Evolutionary conservation across 768 basidiomycete genomes (phyloP).

Genomic region (Termitomyces sp.): DNA sequence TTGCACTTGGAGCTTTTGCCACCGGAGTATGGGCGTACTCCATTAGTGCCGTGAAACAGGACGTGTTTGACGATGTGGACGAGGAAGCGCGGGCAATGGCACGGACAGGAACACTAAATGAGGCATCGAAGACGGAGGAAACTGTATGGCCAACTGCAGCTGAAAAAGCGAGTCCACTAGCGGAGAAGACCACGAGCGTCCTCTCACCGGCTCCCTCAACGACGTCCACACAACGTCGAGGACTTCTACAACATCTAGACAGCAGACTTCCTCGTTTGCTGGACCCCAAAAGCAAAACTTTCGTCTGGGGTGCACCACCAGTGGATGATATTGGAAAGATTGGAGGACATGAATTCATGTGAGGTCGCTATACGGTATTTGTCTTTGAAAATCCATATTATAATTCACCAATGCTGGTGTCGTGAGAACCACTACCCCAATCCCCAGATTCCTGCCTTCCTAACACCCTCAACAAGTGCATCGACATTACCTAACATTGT

Average conservation of each 20-base stretch:
- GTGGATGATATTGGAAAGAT: slow-evolving; percentile 59
- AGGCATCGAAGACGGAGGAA: slow-evolving; percentile 25
- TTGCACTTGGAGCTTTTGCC: slow-evolving; percentile 67
- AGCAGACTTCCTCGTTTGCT: slow-evolving; percentile 45
- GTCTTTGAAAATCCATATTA: not conserved
- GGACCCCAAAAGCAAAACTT: slow-evolving; percentile 59
- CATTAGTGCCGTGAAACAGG: slow-evolving; percentile 91
- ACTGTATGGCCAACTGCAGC: slow-evolving; percentile 11
- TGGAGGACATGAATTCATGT: slow-evolving; percentile 8
- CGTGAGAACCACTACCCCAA: slow-evolving; percentile 32
- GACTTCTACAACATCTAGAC: slow-evolving; percentile 45
- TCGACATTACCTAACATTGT: slow-evolving; percentile 90
- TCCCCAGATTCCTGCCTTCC: slow-evolving; percentile 87
- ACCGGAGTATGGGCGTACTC: slow-evolving; percentile 89
- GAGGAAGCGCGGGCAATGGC: slow-evolving; percentile 67
- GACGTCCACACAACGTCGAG: slow-evolving; percentile 25
- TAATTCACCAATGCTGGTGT: not conserved
- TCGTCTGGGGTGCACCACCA: slow-evolving; percentile 72
- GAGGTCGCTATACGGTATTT: slow-evolving; percentile 1
- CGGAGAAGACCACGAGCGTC: not conserved
- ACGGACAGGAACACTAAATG: slow-evolving; percentile 24
- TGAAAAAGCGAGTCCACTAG: not conserved
- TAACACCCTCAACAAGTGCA: slow-evolving; percentile 82
- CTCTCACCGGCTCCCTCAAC: not conserved
- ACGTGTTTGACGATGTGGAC: slow-evolving; percentile 85